Base-by-base conservation (phyloP, 2,329 filamentous ascomycete species). In the Penicillium sp. region DNA sequence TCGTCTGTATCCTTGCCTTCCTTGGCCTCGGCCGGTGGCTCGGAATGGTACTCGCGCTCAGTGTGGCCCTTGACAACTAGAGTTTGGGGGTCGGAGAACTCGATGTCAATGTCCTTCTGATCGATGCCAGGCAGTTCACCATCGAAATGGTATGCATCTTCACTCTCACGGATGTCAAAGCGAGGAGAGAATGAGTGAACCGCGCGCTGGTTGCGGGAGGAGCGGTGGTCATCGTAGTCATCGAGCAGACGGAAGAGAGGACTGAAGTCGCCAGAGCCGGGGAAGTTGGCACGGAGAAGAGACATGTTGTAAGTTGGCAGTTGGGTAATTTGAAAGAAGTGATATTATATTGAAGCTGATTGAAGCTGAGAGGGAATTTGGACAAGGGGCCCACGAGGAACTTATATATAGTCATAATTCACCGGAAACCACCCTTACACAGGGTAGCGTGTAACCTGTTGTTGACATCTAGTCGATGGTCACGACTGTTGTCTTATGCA, bases 21-120 rank as follows among this genome's bases (percentile, higher is more conserved):
- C 47, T 80, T 78, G 31, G 80, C 79, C 59, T 82, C 79, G 50
- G 82, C 80, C 16, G 74, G 75, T 5, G 79, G 72, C 62, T 79
- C 58, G 8, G 59, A 29, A 29, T 71, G 61, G 61, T 70, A 72
- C 49, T 70, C 70, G 50, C 72, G 72, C 63, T 79, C 77, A 29
- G 68, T 70, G 43, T 69, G 72, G 33, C 79, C 79, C 62, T 76
- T 77, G 57, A 82, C 72, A 51, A 76, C 70, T 25, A 82, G 68
- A 9, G 78, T 81, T 41, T 78, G 74, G 10, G 75, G 67, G 57
- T 81, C 79, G 51, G 74, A 68, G 65, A 81, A 81, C 55, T 80
- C 77, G 50, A 82, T 77, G 53, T 76, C 70, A 49, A 81, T 66
- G 53, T 79, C 72, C 59, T 78, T 74, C 64, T 79, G 75, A 25